Evolutionary conservation across 495 filamentous ascomycete genomes (phyloP).

Genomic region (Aspergillus nidulans): DNA sequence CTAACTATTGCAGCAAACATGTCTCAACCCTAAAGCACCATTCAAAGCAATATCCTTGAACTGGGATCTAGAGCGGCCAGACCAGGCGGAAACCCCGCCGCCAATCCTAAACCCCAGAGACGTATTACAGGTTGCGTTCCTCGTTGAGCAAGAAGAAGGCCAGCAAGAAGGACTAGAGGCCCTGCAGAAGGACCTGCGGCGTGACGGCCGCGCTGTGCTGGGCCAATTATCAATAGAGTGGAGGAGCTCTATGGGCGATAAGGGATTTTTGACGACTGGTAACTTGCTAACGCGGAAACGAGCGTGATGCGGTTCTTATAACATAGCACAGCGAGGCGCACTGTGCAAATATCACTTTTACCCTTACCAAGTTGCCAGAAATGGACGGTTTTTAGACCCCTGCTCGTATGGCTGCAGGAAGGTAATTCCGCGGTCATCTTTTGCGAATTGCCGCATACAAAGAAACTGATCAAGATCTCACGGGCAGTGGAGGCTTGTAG

Average conservation of each 20-base stretch:
- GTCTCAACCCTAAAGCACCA: conserved; percentile 49
- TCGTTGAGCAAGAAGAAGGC: conserved; percentile 64
- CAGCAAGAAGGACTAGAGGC: conserved; percentile 44
- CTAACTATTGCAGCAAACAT: conserved; percentile 37
- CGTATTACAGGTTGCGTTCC: conserved; percentile 86
- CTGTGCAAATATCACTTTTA: no score
- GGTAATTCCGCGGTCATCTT: background rate
- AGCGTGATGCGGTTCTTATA: conserved; percentile 21
- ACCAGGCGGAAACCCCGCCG: conserved; percentile 25
- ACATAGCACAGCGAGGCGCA: background rate
- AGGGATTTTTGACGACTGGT: conserved; percentile 80
- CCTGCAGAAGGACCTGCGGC: conserved; percentile 47
- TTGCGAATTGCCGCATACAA: background rate
- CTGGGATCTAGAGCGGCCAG: conserved; percentile 45
- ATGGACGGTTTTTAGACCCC: background rate
- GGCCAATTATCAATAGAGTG: conserved; percentile 84
- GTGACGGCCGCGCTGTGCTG: conserved; percentile 60
- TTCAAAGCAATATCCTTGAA: conserved; percentile 56
- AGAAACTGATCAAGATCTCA: no score
- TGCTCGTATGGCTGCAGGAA: background rate
- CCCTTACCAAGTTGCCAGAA: no score
- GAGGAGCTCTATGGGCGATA: conserved; percentile 85
- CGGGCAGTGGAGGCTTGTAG: no score
- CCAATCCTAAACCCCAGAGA: conserved; percentile 80
- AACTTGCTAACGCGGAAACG: conserved; percentile 65